Conservation (phyloP, 1,284 basidiomycete species). For the Vanrija humicola region DNA sequence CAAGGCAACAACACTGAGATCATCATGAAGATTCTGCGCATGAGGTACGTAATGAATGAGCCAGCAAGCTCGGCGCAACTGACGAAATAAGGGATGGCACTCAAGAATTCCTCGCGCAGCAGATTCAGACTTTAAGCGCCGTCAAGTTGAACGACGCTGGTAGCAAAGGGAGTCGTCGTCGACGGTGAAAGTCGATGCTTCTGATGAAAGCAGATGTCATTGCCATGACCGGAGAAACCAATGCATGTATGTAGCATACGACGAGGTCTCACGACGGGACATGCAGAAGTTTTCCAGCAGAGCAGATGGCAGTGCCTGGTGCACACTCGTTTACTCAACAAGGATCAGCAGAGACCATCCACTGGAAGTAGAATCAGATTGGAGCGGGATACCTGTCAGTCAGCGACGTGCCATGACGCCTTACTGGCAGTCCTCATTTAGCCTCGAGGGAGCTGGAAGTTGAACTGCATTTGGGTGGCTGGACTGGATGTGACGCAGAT, state of each 20-base stretch:
- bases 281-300: too few relatives aligned
- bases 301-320: too few relatives aligned
- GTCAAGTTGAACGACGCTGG: conserved; percentile 24
- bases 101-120: conserved; percentile 82
- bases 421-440: too few relatives aligned
- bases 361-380: too few relatives aligned
- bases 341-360: too few relatives aligned
- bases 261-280: neutral
- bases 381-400: too few relatives aligned
- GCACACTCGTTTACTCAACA: too few relatives aligned
- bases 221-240: neutral
- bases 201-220: neutral
- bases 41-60: conserved; percentile 63
- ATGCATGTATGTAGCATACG: neutral
- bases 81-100: conserved; percentile 61
- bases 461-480: too few relatives aligned
- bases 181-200: neutral
- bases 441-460: too few relatives aligned
- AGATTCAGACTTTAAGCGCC: conserved; percentile 53
- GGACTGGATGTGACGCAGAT: too few relatives aligned
- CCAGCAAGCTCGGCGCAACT: neutral
- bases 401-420: too few relatives aligned
- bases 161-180: neutral
- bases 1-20: conserved; percentile 69
- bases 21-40: conserved; percentile 85